These are phyloP conservation scores for Aspergillus chevalieri DNA, from an alignment of 2,329 filamentous ascomycete genomes.

Conservation along the genomic window DNA sequence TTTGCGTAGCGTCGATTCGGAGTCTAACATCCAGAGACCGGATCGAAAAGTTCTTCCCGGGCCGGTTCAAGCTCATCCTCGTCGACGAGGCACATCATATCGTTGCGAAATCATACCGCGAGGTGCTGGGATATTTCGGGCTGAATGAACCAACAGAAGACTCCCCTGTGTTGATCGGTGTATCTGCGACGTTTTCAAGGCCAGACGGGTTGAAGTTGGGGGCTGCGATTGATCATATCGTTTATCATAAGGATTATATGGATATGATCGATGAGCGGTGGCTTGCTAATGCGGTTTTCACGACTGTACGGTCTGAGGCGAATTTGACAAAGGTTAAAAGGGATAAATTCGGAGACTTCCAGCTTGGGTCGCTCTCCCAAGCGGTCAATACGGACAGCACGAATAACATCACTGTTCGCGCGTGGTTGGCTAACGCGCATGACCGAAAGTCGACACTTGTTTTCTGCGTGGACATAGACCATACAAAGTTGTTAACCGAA, in stretches of 20 bases:
- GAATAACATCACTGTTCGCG: slow-evolving; percentile 78
- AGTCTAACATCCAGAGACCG: slow-evolving; percentile 73
- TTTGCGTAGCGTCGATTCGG: slow-evolving; percentile 84
- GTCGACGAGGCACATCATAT: slow-evolving; percentile 98
- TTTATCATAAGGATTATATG: slow-evolving; percentile 82
- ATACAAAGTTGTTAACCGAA: slow-evolving; percentile 68
- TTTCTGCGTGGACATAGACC: slow-evolving; percentile 86
- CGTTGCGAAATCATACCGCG: slow-evolving; percentile 73
- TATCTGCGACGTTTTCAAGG: slow-evolving; percentile 74
- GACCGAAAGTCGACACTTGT: slow-evolving; percentile 78
- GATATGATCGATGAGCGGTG: slow-evolving; percentile 85
- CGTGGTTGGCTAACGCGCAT: slow-evolving; percentile 73
- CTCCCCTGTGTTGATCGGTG: slow-evolving; percentile 70
- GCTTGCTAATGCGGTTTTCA: slow-evolving; percentile 89
- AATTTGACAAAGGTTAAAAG: slow-evolving; percentile 68
- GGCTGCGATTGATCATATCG: slow-evolving; percentile 84
- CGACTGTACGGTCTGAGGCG: slow-evolving; percentile 76
- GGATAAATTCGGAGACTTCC: slow-evolving; percentile 69
- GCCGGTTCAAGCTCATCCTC: slow-evolving; percentile 76
- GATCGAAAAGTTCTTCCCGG: slow-evolving; percentile 74
- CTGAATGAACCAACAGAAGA: slow-evolving; percentile 48
- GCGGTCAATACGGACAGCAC: slow-evolving; percentile 75
- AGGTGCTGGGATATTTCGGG: slow-evolving; percentile 70
- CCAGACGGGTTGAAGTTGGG: slow-evolving; percentile 80
- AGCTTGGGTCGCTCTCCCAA: slow-evolving; percentile 66